Evolutionary conservation across 2,329 filamentous ascomycete species (phyloP).

Genomic region (Arthrobotrys iridis): DNA sequence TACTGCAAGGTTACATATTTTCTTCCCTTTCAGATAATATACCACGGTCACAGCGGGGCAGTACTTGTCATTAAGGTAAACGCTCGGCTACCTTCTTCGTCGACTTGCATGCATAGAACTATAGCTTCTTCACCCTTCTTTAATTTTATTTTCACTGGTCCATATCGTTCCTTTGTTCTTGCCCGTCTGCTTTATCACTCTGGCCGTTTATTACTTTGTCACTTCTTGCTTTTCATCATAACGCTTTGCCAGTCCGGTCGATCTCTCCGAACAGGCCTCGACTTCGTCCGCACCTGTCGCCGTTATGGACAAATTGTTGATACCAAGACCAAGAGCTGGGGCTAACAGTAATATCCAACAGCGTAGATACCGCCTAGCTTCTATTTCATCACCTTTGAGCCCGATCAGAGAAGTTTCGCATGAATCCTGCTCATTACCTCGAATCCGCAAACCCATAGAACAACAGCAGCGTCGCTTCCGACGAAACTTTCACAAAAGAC

Average conservation of each 20-base stretch:
- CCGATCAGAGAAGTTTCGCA: slow-evolving; percentile 47
- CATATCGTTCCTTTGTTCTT: slow-evolving; percentile 1
- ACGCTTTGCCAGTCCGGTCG: slow-evolving; percentile 11
- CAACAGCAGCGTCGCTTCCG: slow-evolving; percentile 31
- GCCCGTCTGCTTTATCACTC: neutral
- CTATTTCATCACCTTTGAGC: slow-evolving; percentile 43
- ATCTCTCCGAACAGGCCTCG: neutral
- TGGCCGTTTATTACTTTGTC: neutral
- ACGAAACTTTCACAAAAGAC: slow-evolving; percentile 36
- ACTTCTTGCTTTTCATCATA: slow-evolving; percentile 19
- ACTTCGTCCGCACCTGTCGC: slow-evolving; percentile 8
- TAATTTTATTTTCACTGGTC: slow-evolving; percentile 40
- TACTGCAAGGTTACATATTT: slow-evolving; percentile 51
- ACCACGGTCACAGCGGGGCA: slow-evolving; percentile 49
- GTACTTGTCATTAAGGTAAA: slow-evolving; percentile 54
- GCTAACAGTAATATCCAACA: slow-evolving; percentile 40
- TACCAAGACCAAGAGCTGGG: slow-evolving; percentile 7
- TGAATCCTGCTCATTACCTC: slow-evolving; percentile 28
- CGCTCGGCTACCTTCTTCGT: slow-evolving; percentile 53
- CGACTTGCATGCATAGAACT: slow-evolving; percentile 51
- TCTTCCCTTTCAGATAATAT: slow-evolving; percentile 20
- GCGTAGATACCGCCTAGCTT: slow-evolving; percentile 47
- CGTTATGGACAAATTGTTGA: slow-evolving; percentile 32
- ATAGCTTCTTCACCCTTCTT: slow-evolving; percentile 40
- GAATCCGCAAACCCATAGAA: slow-evolving; percentile 35